A percentile compares a stretch with the other conserved stretches of the same genome.
Conservation (phyloP, 371 early-diverging fungal species). For the Circinella umbellata region DNA sequence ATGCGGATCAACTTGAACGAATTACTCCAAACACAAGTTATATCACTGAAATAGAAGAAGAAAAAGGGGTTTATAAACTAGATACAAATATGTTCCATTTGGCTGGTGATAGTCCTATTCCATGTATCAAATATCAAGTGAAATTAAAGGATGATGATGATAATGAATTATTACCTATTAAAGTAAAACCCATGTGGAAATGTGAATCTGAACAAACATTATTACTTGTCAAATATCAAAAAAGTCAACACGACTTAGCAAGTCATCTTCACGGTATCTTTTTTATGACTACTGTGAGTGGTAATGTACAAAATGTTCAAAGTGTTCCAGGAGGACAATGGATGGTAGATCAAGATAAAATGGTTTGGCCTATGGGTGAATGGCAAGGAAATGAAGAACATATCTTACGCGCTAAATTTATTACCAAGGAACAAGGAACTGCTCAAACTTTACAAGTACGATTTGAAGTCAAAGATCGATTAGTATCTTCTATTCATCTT, state of each 20-base stretch:
- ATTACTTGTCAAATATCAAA: constrained; percentile 57
- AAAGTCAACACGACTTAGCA: constrained; percentile 3
- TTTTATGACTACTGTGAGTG: constrained; percentile 54
- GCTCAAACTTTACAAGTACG: constrained; percentile 55
- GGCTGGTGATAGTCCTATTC: constrained; percentile 29
- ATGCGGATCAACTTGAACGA: constrained; percentile 37
- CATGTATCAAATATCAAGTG: constrained; percentile 54
- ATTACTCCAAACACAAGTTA: constrained; percentile 42
- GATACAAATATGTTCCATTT: constrained; percentile 41
- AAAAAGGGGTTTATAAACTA: constrained; percentile 34
- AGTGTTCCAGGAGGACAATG: constrained; percentile 61
- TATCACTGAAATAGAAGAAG: constrained; percentile 22
- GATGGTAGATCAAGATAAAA: constrained; percentile 53
- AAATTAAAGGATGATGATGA: constrained; percentile 13
- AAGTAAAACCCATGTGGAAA: constrained; percentile 62
- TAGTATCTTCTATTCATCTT: constrained; percentile 36
- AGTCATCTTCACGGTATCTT: constrained; percentile 36
- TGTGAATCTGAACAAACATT: constrained; percentile 57
- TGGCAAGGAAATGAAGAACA: constrained; percentile 34
- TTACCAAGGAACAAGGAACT: constrained; percentile 42
- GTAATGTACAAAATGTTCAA: constrained; percentile 52
- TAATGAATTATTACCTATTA: constrained; percentile 32
- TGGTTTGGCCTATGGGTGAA: constrained; percentile 57
- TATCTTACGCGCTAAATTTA: constrained; percentile 57
- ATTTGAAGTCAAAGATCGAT: constrained; percentile 46